Conservation (phyloP, 2,329 filamentous ascomycete genomes). For the Harringtonia aguacate region DNA sequence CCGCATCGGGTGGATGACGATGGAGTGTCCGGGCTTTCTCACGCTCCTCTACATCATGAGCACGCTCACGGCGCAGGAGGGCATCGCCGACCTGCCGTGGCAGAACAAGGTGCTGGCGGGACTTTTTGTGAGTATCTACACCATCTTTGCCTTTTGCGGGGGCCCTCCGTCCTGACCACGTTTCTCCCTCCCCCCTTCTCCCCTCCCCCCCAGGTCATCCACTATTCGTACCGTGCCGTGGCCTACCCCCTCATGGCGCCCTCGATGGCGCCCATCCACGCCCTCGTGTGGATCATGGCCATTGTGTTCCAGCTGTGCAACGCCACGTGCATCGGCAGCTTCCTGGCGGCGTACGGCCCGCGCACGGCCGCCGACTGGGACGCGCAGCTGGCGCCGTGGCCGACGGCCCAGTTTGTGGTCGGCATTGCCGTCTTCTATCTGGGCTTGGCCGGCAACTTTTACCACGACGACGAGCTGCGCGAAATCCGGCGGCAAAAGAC, state of each 20-base stretch:
- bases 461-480: conserved; percentile 81
- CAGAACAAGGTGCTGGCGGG: conserved; percentile 67
- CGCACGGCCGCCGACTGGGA: conserved; percentile 43
- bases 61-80: conserved; percentile 49
- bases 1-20: conserved; percentile 74
- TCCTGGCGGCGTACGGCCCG: conserved; percentile 76
- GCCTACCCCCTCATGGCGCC: conserved; percentile 75
- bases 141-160: background rate
- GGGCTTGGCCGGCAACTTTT: conserved; percentile 72
- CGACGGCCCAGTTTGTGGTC: conserved; percentile 36
- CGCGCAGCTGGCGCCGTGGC: conserved; percentile 23
- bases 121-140: conserved; percentile 47
- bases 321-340: conserved; percentile 65
- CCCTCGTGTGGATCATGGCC: conserved; percentile 53
- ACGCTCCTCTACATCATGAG: conserved; percentile 71
- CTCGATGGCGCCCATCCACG: conserved; percentile 84
- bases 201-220: conserved; percentile 45
- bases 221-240: conserved; percentile 86
- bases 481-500: conserved; percentile 57
- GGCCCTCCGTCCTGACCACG: too few relatives aligned
- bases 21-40: conserved; percentile 73
- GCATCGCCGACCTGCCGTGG: conserved; percentile 54
- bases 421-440: conserved; percentile 68
- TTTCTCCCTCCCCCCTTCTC: background rate
- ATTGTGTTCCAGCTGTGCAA: conserved; percentile 71